phyloP scores from a whole-genome alignment of 352 stramenopile species.

The Pythium apleroticum region DNA sequence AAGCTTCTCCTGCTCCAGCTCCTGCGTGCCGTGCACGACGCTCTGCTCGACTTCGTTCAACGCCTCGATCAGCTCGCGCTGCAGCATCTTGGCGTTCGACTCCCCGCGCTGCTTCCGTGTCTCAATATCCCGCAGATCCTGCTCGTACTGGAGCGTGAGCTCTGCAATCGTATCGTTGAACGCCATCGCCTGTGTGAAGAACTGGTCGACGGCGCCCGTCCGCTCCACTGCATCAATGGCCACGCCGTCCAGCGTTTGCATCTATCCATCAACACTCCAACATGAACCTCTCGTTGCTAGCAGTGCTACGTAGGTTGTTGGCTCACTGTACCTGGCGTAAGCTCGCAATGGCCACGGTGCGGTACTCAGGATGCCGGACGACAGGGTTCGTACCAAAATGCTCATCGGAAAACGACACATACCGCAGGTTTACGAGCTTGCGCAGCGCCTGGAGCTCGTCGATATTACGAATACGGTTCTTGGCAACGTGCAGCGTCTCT shows the following conservation, averaged over 20 bases:
- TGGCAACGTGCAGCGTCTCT: slow-evolving; percentile 62
- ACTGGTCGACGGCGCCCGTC: slow-evolving; percentile 40
- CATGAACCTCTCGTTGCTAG: neutral
- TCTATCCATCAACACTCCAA: slow-evolving; percentile 23
- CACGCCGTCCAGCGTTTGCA: slow-evolving; percentile 50
- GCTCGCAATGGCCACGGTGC: slow-evolving; percentile 56
- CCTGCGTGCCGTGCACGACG: slow-evolving; percentile 38
- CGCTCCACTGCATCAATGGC: slow-evolving; percentile 42
- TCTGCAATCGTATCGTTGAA: slow-evolving; percentile 69
- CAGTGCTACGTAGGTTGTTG: neutral
- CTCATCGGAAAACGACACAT: slow-evolving; percentile 67
- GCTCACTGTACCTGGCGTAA: slow-evolving; percentile 51
- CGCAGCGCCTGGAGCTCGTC: slow-evolving; percentile 67
- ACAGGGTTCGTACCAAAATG: slow-evolving; percentile 87
- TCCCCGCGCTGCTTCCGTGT: slow-evolving; percentile 36
- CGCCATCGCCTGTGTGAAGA: slow-evolving; percentile 53
- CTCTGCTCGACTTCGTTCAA: slow-evolving; percentile 57
- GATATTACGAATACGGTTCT: slow-evolving; percentile 73
- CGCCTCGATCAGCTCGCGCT: slow-evolving; percentile 57
- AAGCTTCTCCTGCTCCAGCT: slow-evolving; percentile 48
- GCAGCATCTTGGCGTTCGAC: slow-evolving; percentile 61
- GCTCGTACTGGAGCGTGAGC: slow-evolving; percentile 52
- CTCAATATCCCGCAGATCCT: slow-evolving; percentile 50
- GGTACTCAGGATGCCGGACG: slow-evolving; percentile 66
- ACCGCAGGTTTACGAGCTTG: slow-evolving; percentile 53